phyloP scores from a whole-genome alignment of 1,284 basidiomycete species.

The Trichosporon faecale region DNA sequence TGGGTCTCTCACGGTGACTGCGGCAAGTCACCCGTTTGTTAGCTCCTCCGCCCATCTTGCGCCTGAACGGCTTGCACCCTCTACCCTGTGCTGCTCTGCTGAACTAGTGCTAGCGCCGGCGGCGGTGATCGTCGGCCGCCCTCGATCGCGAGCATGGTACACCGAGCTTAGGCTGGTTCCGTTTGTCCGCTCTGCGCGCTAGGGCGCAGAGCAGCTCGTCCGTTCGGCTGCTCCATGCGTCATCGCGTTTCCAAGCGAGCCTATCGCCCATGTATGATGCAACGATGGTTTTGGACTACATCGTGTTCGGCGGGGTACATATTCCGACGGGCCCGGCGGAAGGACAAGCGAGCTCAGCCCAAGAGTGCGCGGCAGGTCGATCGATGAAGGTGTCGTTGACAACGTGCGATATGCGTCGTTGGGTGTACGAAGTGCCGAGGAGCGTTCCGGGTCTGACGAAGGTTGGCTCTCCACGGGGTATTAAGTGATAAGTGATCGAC shows the following conservation, averaged over 20 bases:
- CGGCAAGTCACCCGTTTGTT: too few relatives aligned
- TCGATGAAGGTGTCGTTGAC: background rate
- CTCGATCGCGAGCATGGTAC: background rate
- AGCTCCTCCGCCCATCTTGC: too few relatives aligned
- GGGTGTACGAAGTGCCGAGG: background rate
- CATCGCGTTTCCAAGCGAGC: background rate
- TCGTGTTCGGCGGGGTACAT: background rate
- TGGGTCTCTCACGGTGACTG: too few relatives aligned
- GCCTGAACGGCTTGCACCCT: too few relatives aligned
- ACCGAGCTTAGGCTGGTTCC: background rate
- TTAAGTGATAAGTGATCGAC: background rate
- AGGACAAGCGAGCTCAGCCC: too few relatives aligned
- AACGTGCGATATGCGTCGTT: background rate
- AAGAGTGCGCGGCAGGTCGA: too few relatives aligned
- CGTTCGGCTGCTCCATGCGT: background rate
- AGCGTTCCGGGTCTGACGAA: background rate
- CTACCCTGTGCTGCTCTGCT: too few relatives aligned
- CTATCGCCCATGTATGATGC: background rate
- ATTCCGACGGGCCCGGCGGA: background rate
- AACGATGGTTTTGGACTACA: background rate
- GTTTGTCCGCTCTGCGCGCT: background rate
- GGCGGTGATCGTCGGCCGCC: background rate
- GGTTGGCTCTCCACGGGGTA: conserved; percentile 1
- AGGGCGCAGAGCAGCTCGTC: background rate
- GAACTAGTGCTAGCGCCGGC: background rate